Conservation (phyloP, 176 grass and related monocot genomes). For the Eleusine coracana region DNA sequence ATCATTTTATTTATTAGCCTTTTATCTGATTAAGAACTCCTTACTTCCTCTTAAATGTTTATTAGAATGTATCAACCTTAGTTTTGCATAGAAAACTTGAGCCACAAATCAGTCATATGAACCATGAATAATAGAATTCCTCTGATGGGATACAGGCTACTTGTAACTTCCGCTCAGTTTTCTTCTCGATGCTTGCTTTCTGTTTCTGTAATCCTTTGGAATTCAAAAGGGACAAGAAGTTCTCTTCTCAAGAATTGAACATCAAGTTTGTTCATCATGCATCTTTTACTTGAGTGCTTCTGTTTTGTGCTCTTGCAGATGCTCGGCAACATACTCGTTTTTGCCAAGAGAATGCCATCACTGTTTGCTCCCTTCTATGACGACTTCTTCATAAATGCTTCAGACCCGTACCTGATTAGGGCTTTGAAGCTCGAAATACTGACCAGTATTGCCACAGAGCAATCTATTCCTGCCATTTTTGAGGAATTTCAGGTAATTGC, state of each 20-base stretch:
- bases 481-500: constrained; percentile 90
- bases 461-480: constrained; percentile 70
- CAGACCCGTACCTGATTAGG: constrained; percentile 79
- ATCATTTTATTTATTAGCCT: background rate
- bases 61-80: background rate
- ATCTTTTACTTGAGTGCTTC: constrained; percentile 13
- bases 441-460: constrained; percentile 75
- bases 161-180: background rate
- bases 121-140: background rate
- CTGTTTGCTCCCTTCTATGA: constrained; percentile 75
- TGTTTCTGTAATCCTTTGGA: background rate
- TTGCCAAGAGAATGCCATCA: constrained; percentile 71
- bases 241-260: background rate
- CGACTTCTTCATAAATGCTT: constrained; percentile 86
- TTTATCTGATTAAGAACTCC: background rate
- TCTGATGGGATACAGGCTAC: background rate
- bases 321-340: constrained; percentile 90
- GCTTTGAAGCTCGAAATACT: constrained; percentile 96
- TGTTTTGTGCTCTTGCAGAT: constrained; percentile 62
- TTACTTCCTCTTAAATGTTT: background rate
- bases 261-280: constrained; percentile 6
- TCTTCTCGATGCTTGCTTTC: constrained; percentile 6
- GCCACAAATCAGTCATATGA: background rate
- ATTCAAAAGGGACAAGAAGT: background rate
- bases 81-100: background rate